Evolutionary conservation across 1,284 basidiomycete species (phyloP).

Genomic region (Volvariella surrecta): DNA sequence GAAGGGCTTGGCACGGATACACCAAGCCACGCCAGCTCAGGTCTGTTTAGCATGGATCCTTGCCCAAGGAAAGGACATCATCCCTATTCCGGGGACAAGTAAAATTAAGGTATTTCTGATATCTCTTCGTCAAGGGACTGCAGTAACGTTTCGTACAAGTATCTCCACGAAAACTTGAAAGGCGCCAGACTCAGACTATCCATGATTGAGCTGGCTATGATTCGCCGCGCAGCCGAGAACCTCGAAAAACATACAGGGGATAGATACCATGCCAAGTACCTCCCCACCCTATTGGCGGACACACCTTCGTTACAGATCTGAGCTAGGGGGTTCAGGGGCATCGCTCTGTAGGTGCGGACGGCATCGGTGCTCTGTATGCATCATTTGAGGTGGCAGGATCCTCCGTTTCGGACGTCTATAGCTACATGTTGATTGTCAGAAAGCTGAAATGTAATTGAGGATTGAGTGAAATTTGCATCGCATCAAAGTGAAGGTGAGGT

Average conservation of each 20-base stretch:
- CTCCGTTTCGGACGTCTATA: no score
- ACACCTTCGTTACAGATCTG: slow-evolving; percentile 11
- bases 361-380: no score
- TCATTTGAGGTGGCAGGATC: no score
- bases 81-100: slow-evolving; percentile 46
- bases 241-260: slow-evolving; percentile 16
- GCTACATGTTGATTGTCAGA: no score
- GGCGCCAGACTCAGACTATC: slow-evolving; percentile 26
- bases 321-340: no score
- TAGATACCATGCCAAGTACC: slow-evolving; percentile 11
- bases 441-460: no score
- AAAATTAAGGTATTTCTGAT: slow-evolving; percentile 26
- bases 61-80: slow-evolving; percentile 41
- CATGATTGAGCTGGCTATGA: slow-evolving; percentile 24
- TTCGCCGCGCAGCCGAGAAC: slow-evolving; percentile 26
- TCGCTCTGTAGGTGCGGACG: no score
- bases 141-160: slow-evolving; percentile 15
- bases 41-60: slow-evolving; percentile 55
- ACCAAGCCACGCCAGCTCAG: slow-evolving; percentile 45
- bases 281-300: slow-evolving; percentile 12
- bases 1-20: slow-evolving; percentile 31
- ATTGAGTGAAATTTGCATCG: no score
- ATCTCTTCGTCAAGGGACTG: not conserved
- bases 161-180: slow-evolving; percentile 32
- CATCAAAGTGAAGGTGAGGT: no score